Base-by-base conservation (phyloP, 2,329 filamentous ascomycete genomes). In the Diaporthe sp. region DNA sequence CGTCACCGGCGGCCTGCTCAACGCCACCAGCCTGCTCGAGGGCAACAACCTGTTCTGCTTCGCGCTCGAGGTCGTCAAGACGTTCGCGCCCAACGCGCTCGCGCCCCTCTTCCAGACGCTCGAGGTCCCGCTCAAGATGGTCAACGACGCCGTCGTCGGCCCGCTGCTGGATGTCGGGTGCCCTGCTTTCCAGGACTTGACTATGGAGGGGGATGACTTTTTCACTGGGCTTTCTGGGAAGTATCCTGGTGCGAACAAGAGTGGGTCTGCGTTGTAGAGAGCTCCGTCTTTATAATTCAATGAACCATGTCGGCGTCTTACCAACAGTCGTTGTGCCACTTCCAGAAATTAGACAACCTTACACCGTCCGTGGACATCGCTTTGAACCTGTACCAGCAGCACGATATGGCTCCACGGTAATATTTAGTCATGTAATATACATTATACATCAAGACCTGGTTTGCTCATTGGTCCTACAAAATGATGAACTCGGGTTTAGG, bases 51-150 rank as follows among this genome's bases (percentile, higher is more conserved):
- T 85, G 6, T 73, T 83, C 13, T 87, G 85, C 77, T 83, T 83
- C 70, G 77, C 81, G 17, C 79, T 83, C 44, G 83, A 88, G 70
- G 79, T 83, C 17, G 81, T 84, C n/a, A 81, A 84, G 77, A 83
- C 84, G 8, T 83, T 79, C 5, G 80, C 85, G 0, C 88, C 87
- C 1, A 87, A 87, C 79, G 78, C 86, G 0, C 76, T 88, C 1
- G 83, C 82, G 3, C 82, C 82, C 1, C 42, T 88, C 6, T 84
- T 86, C 68, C 77, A 78, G 1, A 81, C 82, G 28, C 71, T 87
- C 37, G 77, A 77, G 12, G 74, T 78, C 2, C 80, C 85, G 10
- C 72, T 84, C 39, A 74, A 82, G 75, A 77, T 85, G 65, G 58
- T 86, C 72, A 83, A 80, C n/a, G 76, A 81, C 15, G 82, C 81